phyloP scores from a whole-genome alignment of 2,329 filamentous ascomycete species.

The Cladophialophora immunda region DNA sequence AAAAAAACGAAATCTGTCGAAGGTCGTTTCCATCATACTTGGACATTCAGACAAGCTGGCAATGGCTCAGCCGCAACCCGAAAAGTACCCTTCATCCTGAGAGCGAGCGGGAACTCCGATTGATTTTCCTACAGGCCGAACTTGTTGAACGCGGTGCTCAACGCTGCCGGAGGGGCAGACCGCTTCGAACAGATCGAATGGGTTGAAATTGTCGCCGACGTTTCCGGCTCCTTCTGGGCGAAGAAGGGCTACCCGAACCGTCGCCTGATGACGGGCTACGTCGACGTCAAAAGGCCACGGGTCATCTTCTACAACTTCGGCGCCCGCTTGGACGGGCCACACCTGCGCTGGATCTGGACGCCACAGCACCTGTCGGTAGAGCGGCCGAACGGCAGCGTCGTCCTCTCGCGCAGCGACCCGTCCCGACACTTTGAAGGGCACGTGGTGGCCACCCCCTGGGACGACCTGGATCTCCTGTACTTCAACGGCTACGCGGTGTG shows the following conservation, averaged over 20 bases:
- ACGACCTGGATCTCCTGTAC: slow-evolving; percentile 13
- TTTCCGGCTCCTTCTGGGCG: background rate
- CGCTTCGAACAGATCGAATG: background rate
- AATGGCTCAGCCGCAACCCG: background rate
- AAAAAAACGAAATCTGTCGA: no score
- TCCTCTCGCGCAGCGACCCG: slow-evolving; percentile 6
- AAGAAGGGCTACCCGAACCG: slow-evolving; percentile 8
- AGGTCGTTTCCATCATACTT: no score
- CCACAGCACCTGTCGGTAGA: slow-evolving; percentile 1
- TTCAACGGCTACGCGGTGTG: slow-evolving; percentile 5
- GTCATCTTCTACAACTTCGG: slow-evolving; percentile 7
- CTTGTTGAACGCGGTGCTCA: background rate
- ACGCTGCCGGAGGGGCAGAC: background rate
- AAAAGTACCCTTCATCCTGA: background rate
- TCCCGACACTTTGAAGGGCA: slow-evolving; percentile 1
- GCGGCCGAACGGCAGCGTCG: background rate
- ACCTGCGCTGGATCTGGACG: slow-evolving; percentile 14
- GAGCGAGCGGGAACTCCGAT: background rate
- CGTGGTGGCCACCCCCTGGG: background rate
- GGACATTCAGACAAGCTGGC: no score
- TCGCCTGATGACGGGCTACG: background rate
- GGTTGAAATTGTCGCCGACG: background rate
- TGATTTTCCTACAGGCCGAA: background rate
- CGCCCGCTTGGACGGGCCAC: background rate
- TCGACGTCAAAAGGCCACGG: background rate